Conservation (phyloP, 805 yeast species). For the Kockiozyma suomiensis region DNA sequence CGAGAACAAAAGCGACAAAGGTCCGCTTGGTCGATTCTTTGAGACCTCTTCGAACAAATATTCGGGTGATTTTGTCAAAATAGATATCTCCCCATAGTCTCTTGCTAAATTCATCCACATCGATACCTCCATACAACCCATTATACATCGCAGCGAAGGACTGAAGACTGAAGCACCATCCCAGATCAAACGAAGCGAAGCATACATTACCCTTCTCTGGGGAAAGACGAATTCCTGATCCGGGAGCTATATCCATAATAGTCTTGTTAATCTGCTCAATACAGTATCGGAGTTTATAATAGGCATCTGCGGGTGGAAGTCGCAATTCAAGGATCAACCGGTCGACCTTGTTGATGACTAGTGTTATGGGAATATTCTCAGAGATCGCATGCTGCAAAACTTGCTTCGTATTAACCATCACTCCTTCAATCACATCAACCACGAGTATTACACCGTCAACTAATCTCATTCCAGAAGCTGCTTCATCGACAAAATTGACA, state of each 20-base stretch:
- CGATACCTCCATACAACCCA: conserved; percentile 41
- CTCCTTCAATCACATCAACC: conserved; percentile 85
- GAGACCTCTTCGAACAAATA: conserved; percentile 48
- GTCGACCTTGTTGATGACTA: conserved; percentile 82
- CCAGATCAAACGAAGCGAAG: conserved; percentile 69
- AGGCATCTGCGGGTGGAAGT: conserved; percentile 74
- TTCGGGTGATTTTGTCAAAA: conserved; percentile 49
- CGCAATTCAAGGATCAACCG: conserved; percentile 77
- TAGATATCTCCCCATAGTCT: conserved; percentile 79
- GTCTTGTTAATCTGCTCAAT: conserved; percentile 66
- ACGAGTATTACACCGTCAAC: conserved; percentile 70
- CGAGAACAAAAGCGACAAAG: conserved; percentile 66
- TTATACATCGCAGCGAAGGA: conserved; percentile 63
- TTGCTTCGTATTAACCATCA: conserved; percentile 56
- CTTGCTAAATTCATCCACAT: conserved; percentile 50
- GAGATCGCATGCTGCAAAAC: conserved; percentile 57
- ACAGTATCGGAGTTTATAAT: conserved; percentile 61
- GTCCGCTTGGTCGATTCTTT: conserved; percentile 43
- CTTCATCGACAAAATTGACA: conserved; percentile 77
- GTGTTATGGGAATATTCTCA: conserved; percentile 54
- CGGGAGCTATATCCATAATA: conserved; percentile 40
- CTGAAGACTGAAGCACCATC: conserved; percentile 64
- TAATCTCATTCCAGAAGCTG: conserved; percentile 56
- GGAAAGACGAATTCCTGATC: conserved; percentile 44
- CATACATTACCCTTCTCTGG: conserved; percentile 69